Evolutionary conservation across 1,139 yeast genomes (phyloP).

Genomic region (Diutina sp.): DNA sequence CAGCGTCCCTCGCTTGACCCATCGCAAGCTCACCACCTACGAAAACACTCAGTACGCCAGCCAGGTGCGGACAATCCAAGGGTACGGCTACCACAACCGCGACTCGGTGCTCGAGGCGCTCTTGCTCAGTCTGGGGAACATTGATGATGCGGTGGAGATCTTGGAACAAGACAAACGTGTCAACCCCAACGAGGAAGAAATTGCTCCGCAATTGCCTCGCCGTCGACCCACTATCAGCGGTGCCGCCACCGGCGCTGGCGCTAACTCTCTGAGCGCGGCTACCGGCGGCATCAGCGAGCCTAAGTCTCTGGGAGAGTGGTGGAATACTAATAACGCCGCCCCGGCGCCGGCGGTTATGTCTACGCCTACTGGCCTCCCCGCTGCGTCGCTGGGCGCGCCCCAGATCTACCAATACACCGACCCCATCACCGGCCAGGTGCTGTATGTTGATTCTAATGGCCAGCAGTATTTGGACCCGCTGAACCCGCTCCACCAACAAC

Average conservation of each 20-base stretch:
- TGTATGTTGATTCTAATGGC: slow-evolving; percentile 45
- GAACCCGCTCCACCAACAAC: slow-evolving; percentile 41
- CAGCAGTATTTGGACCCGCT: slow-evolving; percentile 46
- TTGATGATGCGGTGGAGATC: slow-evolving; percentile 35
- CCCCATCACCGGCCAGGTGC: slow-evolving; percentile 47
- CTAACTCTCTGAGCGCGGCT: background rate
- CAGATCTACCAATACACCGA: slow-evolving; percentile 50
- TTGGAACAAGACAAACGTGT: slow-evolving; percentile 26
- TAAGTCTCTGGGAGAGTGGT: background rate
- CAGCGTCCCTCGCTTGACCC: slow-evolving; percentile 23
- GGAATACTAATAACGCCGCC: slow-evolving; percentile 5
- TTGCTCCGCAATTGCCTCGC: slow-evolving; percentile 27
- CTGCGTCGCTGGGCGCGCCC: slow-evolving; percentile 12
- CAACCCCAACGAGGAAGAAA: slow-evolving; percentile 23
- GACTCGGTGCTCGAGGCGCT: slow-evolving; percentile 40
- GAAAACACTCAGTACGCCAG: slow-evolving; percentile 28
- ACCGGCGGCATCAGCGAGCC: background rate
- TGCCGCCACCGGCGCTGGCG: slow-evolving; percentile 4
- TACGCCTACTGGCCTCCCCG: slow-evolving; percentile 3
- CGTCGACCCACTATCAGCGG: slow-evolving; percentile 19
- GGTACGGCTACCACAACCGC: slow-evolving; percentile 34
- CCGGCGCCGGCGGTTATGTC: slow-evolving; percentile 10
- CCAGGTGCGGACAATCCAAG: slow-evolving; percentile 25
- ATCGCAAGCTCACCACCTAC: slow-evolving; percentile 28
- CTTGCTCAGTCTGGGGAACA: slow-evolving; percentile 31